Conservation (phyloP, 257 asterid species). For the Eucommia ulmoides region DNA sequence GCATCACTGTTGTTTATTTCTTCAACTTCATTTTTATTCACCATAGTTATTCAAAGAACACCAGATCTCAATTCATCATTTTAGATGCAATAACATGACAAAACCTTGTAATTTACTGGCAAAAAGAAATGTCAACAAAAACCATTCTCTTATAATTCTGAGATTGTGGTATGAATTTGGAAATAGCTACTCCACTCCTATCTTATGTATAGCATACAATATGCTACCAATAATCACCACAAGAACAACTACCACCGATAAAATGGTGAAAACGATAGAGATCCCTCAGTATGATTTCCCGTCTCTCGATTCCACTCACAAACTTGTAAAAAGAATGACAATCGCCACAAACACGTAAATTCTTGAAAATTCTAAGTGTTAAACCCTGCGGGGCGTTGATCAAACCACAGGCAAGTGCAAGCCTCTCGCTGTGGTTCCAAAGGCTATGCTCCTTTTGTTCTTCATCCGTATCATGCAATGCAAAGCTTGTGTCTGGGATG, state of each 20-base stretch:
- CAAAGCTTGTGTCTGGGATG: conserved; percentile 56
- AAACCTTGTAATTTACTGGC: too few species aligned
- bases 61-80: too few species aligned
- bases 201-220: too few species aligned
- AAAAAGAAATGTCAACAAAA: too few species aligned
- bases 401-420: conserved; percentile 72
- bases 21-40: too few species aligned
- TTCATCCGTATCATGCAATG: conserved; percentile 77
- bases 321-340: conserved; percentile 73
- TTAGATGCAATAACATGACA: too few species aligned
- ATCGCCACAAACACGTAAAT: conserved; percentile 83
- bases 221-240: conserved; percentile 76
- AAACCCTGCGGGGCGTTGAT: conserved; percentile 40
- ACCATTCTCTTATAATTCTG: too few species aligned
- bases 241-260: conserved; percentile 61
- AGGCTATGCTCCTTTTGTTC: conserved; percentile 72
- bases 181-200: too few species aligned
- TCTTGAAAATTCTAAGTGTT: conserved; percentile 61
- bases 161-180: too few species aligned
- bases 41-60: too few species aligned
- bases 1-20: too few species aligned
- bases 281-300: conserved; percentile 69
- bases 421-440: conserved; percentile 84
- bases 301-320: conserved; percentile 34
- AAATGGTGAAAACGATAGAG: conserved; percentile 82